Base-by-base conservation (phyloP, 2,329 filamentous ascomycete species). In the Nannizzia gypsea region DNA sequence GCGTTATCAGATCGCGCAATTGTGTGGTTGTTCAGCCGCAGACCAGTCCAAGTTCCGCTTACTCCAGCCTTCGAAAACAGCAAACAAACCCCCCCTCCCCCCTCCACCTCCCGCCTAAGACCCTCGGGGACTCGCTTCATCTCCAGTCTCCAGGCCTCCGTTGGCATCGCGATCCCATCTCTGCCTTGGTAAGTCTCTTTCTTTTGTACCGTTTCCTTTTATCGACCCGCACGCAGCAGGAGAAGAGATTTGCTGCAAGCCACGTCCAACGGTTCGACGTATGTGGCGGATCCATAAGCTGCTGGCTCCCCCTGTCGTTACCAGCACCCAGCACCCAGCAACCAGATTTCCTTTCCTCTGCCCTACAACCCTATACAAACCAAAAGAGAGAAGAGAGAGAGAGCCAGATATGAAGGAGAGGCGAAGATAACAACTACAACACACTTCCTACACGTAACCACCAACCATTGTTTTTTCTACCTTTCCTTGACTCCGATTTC, bases 191-290 rank as follows among this genome's bases (percentile, higher is more conserved):
- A 58, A 42, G 26, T 42, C 22, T 48, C 6, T 22, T 24, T 15
- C 48, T 50, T 34, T 3, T 9, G n/a, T 11, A 26, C 36, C 26
- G 28, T 36, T 28, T n/a, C 11, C 52, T 36, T 17, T 36, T 36
- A 11, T 36, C 44, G 54, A 26, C 22, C 44, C 58, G n/a, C 24
- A 24, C n/a, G n/a, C n/a, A n/a, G n/a, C n/a, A 2, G 40, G 3
- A 42, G 4, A 31, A 11, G 6, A 11, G 31, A 42, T 4, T 9
- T 46, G 42, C 42, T 46, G 44, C 44, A 34, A 58, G 42, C 42
- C 38, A 48, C 38, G 34, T 17, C 55, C 56, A 38, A 46, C 56
- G 40, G 56, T 31, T 56, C 34, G 48, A 54, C 22, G 44, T 48
- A 34, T 40, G 56, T 57, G 22, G 31, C 38, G 34, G 31, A 34